phyloP scores from a whole-genome alignment of 805 yeast species.

The Zygoascus ofunaensis region DNA sequence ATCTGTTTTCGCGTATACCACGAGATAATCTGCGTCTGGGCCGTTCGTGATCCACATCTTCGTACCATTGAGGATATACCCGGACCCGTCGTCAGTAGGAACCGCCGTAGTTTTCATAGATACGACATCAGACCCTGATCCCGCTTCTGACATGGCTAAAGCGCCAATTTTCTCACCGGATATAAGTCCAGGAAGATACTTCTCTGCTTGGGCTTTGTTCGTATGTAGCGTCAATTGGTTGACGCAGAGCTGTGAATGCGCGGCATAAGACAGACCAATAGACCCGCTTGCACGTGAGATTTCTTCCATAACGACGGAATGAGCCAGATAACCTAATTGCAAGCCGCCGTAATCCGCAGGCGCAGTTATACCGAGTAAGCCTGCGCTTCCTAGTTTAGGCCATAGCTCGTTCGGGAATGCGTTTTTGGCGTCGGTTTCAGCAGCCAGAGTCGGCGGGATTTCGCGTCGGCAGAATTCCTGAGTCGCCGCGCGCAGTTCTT shows the following conservation, averaged over 20 bases:
- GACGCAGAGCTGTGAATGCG: slow-evolving; percentile 28
- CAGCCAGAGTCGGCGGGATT: slow-evolving; percentile 24
- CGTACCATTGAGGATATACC: slow-evolving; percentile 24
- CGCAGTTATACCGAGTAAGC: slow-evolving; percentile 27
- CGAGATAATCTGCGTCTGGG: slow-evolving; percentile 26
- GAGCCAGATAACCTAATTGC: slow-evolving; percentile 25
- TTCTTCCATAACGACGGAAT: slow-evolving; percentile 27
- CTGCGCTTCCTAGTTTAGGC: slow-evolving; percentile 27
- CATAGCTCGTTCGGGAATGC: slow-evolving; percentile 27
- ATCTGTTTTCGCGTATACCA: slow-evolving; percentile 28
- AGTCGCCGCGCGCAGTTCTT: slow-evolving; percentile 26
- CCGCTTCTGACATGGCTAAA: slow-evolving; percentile 28
- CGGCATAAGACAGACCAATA: slow-evolving; percentile 26
- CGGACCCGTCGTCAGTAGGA: slow-evolving; percentile 22
- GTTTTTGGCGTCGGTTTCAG: slow-evolving; percentile 22
- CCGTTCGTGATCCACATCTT: slow-evolving; percentile 30
- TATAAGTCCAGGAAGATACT: slow-evolving; percentile 24
- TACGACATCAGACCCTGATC: slow-evolving; percentile 27
- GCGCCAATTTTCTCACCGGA: slow-evolving; percentile 26
- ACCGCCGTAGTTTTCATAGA: slow-evolving; percentile 26
- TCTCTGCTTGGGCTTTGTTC: slow-evolving; percentile 21
- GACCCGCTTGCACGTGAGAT: slow-evolving; percentile 26
- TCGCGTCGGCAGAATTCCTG: slow-evolving; percentile 23
- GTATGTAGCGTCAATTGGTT: slow-evolving; percentile 26
- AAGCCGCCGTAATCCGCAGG: slow-evolving; percentile 26